Percentiles rank a stretch among this genome's conserved stretches.
phyloP scores from a whole-genome alignment of 169 alveolate genomes.

The Eimeria praecox region DNA sequence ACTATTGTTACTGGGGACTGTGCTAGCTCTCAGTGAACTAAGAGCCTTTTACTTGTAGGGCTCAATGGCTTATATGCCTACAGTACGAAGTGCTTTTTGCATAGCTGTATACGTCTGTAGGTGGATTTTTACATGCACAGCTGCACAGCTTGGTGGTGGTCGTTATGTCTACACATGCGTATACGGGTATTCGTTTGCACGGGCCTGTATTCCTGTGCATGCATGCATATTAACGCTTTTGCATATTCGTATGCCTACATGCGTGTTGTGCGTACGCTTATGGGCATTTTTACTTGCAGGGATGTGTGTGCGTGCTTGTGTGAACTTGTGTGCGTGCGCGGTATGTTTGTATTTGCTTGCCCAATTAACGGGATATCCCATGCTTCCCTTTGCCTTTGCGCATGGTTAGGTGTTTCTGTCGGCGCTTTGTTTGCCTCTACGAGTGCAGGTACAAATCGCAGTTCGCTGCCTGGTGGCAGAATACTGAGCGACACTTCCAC shows the following conservation, averaged over 20 bases:
- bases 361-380: neutral
- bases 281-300: neutral
- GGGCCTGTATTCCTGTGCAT: neutral
- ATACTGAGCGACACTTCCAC: conserved; percentile 81
- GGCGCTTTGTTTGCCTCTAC: neutral
- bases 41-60: neutral
- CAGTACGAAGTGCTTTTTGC: neutral
- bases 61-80: neutral
- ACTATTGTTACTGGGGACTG: neutral
- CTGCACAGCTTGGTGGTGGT: neutral
- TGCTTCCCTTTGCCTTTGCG: neutral
- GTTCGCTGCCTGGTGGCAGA: conserved; percentile 82
- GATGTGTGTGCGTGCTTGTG: neutral
- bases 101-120: neutral
- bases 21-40: neutral
- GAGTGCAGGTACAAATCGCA: conserved; percentile 74
- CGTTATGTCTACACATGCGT: neutral
- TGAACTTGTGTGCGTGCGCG: neutral
- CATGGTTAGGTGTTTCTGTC: neutral
- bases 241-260: neutral
- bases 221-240: neutral
- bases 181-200: neutral
- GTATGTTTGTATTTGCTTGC: neutral
- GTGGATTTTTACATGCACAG: neutral
- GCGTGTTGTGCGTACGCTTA: neutral